A percentile compares a stretch with the other conserved stretches of the same genome.
Evolutionary conservation across 257 asterid genomes (phyloP).

Genomic region (Solanum chilense): DNA sequence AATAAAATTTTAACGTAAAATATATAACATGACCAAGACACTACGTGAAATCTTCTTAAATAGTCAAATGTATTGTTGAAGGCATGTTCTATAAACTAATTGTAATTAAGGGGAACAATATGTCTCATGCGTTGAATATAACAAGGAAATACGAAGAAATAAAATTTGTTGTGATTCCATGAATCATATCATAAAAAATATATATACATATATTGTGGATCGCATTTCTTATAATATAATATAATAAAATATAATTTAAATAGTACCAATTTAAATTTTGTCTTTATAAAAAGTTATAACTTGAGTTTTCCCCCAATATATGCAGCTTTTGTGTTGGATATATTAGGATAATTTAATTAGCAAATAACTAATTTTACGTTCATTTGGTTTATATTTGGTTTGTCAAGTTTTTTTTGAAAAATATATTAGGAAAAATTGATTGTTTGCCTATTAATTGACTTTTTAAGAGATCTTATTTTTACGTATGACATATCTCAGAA

Average conservation of each 20-base stretch:
- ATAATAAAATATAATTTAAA: background rate
- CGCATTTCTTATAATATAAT: background rate
- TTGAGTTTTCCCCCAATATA: background rate
- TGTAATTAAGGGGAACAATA: background rate
- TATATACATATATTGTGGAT: background rate
- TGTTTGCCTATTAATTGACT: background rate
- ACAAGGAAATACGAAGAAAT: background rate
- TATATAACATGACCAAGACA: background rate
- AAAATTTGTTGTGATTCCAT: background rate
- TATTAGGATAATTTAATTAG: background rate
- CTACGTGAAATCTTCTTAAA: background rate
- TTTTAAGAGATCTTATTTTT: background rate
- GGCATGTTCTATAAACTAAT: background rate
- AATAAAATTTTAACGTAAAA: accelerated
- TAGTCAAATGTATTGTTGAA: background rate
- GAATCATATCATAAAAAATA: background rate
- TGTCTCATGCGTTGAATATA: background rate
- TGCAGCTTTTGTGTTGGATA: background rate
- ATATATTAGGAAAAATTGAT: too few species aligned
- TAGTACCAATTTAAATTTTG: background rate
- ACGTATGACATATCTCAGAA: too few species aligned
- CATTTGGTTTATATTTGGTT: background rate
- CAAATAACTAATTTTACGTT: background rate
- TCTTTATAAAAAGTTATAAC: background rate
- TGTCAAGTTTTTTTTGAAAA: background rate